Evolutionary conservation across 176 grass and related monocot genomes (phyloP).

Genomic region (Carex parvula): DNA sequence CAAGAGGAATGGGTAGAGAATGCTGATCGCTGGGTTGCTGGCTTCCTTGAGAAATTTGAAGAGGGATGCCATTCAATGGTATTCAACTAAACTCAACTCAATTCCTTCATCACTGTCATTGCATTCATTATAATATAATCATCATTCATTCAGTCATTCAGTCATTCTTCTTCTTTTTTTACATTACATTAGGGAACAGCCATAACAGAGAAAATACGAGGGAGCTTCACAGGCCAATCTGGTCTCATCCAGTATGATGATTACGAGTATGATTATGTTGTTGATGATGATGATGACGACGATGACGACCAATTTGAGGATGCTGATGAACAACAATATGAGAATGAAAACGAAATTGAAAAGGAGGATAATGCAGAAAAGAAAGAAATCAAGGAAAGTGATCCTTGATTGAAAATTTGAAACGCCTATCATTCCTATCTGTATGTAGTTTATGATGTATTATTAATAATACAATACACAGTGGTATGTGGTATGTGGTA

Average conservation of each 20-base stretch:
- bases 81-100: neutral
- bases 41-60: slow-evolving; percentile 95
- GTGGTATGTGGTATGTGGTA: too few species aligned
- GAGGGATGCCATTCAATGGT: slow-evolving; percentile 97
- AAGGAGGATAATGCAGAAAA: slow-evolving; percentile 21
- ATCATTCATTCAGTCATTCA: neutral
- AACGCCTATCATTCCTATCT: neutral
- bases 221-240: slow-evolving; percentile 73
- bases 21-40: slow-evolving; percentile 95
- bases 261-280: slow-evolving; percentile 28
- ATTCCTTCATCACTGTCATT: neutral
- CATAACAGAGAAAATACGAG: slow-evolving; percentile 75
- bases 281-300: slow-evolving; percentile 9
- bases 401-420: slow-evolving; percentile 2
- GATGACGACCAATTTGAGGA: slow-evolving; percentile 23
- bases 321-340: slow-evolving; percentile 22
- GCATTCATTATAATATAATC: neutral
- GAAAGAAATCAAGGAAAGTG: slow-evolving; percentile 16
- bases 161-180: too few species aligned
- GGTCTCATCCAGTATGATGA: slow-evolving; percentile 66
- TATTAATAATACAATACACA: too few species aligned
- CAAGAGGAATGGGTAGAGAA: slow-evolving; percentile 99
- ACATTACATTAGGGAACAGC: slow-evolving; percentile 54
- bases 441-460: neutral
- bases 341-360: slow-evolving; percentile 20